phyloP scores from a whole-genome alignment of 306 rosid species.

The Rosa lucieae region DNA sequence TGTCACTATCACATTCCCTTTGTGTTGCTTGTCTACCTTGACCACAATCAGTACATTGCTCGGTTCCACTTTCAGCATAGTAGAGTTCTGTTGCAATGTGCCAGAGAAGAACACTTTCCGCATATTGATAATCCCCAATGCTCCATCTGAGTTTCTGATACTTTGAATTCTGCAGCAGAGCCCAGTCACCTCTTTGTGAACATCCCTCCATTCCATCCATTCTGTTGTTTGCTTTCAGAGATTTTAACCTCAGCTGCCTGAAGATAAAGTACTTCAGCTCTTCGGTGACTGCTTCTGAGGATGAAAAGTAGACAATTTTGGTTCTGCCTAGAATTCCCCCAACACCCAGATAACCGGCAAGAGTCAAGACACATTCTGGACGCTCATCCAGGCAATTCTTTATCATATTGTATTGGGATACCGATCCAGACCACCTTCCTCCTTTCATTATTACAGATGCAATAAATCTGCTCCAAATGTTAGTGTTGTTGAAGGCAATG shows the following conservation, averaged over 20 bases:
- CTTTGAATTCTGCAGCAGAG: slow-evolving; percentile 9
- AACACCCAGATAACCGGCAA: background rate
- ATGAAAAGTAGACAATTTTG: background rate
- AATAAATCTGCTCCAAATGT: background rate
- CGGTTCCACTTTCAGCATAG: background rate
- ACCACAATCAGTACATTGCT: too few relatives aligned
- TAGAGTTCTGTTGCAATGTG: slow-evolving; percentile 34
- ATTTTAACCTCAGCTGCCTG: slow-evolving; percentile 16
- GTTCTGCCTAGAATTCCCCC: background rate
- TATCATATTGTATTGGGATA: slow-evolving; percentile 29
- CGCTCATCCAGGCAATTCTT: slow-evolving; percentile 13
- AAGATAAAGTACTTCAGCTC: slow-evolving; percentile 10
- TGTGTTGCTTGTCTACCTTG: background rate
- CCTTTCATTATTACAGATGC: background rate
- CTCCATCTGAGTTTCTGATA: slow-evolving; percentile 7
- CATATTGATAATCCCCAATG: slow-evolving; percentile 21
- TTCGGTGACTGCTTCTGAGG: background rate
- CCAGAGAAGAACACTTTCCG: slow-evolving; percentile 36
- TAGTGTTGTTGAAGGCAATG: background rate
- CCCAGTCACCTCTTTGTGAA: slow-evolving; percentile 31
- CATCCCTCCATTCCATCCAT: background rate
- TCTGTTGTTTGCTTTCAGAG: background rate
- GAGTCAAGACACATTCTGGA: slow-evolving; percentile 2
- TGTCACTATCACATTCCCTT: background rate
- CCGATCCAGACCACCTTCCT: slow-evolving; percentile 20